Evolutionary conservation across 106 monocot genomes (phyloP).

Genomic region (Dendrobium officinale): DNA sequence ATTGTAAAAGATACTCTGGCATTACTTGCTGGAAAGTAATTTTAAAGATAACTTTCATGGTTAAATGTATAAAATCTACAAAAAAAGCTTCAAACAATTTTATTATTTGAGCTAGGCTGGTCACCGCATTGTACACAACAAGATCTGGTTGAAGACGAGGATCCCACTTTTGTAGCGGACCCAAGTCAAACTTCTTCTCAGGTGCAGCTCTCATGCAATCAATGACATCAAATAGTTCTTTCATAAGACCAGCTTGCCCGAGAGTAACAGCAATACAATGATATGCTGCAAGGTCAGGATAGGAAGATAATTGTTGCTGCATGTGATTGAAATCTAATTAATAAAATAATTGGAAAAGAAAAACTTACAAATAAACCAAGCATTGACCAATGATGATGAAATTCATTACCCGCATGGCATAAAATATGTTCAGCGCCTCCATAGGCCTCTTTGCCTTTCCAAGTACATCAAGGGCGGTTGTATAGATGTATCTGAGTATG

Average conservation of each 20-base stretch:
- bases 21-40: neutral
- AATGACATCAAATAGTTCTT: conserved; percentile 96
- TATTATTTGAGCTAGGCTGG: neutral
- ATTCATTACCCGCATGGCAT: conserved; percentile 73
- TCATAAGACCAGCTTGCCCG: conserved; percentile 92
- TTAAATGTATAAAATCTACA: neutral
- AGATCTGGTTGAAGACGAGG: conserved; percentile 87
- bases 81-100: neutral
- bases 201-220: conserved; percentile 80
- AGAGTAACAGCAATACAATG: conserved; percentile 92
- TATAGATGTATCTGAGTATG: conserved; percentile 79
- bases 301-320: conserved; percentile 83
- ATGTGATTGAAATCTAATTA: conserved; percentile 21
- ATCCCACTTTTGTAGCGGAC: conserved; percentile 79
- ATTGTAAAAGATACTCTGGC: neutral
- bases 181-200: conserved; percentile 65
- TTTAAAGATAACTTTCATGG: neutral
- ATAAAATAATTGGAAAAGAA: neutral
- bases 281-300: conserved; percentile 96
- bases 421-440: conserved; percentile 90
- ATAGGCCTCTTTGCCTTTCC: conserved; percentile 86
- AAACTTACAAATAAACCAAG: conserved; percentile 3
- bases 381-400: conserved; percentile 7
- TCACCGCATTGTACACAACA: conserved; percentile 90
- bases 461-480: conserved; percentile 83